phyloP scores from a whole-genome alignment of 169 alveolate genomes.

The Hammondia hammondi region DNA sequence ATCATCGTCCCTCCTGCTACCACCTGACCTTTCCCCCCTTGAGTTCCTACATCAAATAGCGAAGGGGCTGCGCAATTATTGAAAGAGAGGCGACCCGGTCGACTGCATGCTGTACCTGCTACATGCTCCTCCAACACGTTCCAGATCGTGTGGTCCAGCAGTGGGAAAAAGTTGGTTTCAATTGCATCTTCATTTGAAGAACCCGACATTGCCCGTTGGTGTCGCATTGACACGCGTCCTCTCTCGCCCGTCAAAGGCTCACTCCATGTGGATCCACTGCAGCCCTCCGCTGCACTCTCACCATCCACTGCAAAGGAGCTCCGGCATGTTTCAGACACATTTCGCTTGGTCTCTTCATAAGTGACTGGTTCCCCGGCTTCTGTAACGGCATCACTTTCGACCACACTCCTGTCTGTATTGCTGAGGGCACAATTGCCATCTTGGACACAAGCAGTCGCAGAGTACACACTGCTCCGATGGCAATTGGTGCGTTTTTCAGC shows the following conservation, averaged over 20 bases:
- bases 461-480: not conserved
- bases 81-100: no score
- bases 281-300: not conserved
- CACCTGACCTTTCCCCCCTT: no score
- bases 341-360: not conserved
- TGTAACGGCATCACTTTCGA: not conserved
- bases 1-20: not conserved
- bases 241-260: not conserved
- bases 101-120: not conserved
- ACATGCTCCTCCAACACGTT: not conserved
- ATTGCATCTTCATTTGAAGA: not conserved
- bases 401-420: not conserved
- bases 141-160: not conserved
- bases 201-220: not conserved
- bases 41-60: no score
- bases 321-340: not conserved
- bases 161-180: not conserved
- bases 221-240: not conserved
- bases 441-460: not conserved
- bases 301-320: not conserved
- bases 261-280: not conserved
- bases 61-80: no score
- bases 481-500: not conserved
- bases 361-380: not conserved
- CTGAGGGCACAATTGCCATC: not conserved